These are phyloP conservation scores for Clavispora carvajalis DNA, from an alignment of 805 yeast species.

Conservation along the genomic window DNA sequence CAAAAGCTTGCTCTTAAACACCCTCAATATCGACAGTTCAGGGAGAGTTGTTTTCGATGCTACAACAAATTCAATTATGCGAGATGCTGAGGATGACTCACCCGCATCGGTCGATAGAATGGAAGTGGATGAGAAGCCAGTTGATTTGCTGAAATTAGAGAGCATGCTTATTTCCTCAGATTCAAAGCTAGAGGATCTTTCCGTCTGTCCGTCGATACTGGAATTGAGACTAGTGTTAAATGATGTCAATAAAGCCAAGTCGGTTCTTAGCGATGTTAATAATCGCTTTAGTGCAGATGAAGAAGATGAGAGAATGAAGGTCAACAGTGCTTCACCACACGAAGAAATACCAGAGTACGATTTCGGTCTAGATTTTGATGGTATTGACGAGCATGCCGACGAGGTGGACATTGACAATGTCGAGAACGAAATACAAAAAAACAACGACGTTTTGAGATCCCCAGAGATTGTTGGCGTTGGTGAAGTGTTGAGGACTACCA, in stretches of 20 bases:
- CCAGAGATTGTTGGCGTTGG: slow-evolving; percentile 12
- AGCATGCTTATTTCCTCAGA: slow-evolving; percentile 18
- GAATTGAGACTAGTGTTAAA: slow-evolving; percentile 55
- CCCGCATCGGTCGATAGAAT: slow-evolving; percentile 5
- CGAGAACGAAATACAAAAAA: slow-evolving; percentile 5
- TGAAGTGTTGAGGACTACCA: slow-evolving; percentile 6
- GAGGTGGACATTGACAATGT: slow-evolving; percentile 1
- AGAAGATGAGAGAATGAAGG: slow-evolving; percentile 4
- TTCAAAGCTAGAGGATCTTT: slow-evolving; percentile 19
- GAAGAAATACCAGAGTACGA: slow-evolving; percentile 6
- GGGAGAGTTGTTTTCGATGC: slow-evolving; percentile 68
- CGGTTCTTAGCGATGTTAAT: slow-evolving; percentile 37
- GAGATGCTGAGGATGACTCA: not conserved
- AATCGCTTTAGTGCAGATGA: slow-evolving; percentile 20
- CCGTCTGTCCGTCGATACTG: slow-evolving; percentile 68
- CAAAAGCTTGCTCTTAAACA: slow-evolving; percentile 59
- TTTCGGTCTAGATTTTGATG: slow-evolving; percentile 21
- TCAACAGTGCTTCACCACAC: not conserved
- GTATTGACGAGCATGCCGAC: slow-evolving; percentile 4
- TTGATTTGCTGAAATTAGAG: slow-evolving; percentile 18
- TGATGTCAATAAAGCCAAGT: slow-evolving; percentile 50
- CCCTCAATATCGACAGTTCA: slow-evolving; percentile 47
- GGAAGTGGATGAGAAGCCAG: slow-evolving; percentile 2
- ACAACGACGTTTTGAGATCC: not conserved
- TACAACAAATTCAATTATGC: slow-evolving; percentile 25